Evolutionary conservation across 306 rosid species (phyloP).

Genomic region (Gastrolobium villosum): DNA sequence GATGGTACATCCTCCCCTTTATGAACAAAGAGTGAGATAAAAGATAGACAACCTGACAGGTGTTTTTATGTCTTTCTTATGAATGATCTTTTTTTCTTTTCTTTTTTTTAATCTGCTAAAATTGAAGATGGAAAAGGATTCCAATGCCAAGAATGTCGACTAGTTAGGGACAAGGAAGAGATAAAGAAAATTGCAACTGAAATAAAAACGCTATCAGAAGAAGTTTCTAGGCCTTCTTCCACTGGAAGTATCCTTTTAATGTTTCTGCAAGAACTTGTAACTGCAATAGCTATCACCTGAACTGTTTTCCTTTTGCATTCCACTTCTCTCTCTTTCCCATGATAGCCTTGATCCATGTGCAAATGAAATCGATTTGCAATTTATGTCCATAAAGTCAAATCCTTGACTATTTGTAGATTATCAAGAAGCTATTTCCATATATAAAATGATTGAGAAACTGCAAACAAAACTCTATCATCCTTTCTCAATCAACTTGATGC

Average conservation of each 20-base stretch:
- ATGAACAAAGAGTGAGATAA: constrained; percentile 37
- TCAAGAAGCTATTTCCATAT: constrained; percentile 61
- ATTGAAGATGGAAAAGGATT: constrained; percentile 76
- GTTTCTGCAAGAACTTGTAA: constrained; percentile 41
- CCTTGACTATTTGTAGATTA: constrained; percentile 72
- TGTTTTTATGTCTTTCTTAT: constrained; percentile 38
- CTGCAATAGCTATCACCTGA: constrained; percentile 35
- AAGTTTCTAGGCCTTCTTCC: constrained; percentile 55
- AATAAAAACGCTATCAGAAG: constrained; percentile 66
- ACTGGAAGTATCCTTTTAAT: constrained; percentile 75
- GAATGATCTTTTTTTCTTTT: constrained; percentile 7
- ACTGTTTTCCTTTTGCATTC: constrained; percentile 33
- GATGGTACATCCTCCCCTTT: constrained; percentile 31
- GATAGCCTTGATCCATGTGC: constrained; percentile 15
- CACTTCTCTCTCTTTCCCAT: constrained; percentile 13
- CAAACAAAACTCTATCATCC: constrained; percentile 75
- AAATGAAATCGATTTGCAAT: constrained; percentile 30
- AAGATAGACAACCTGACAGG: constrained; percentile 29
- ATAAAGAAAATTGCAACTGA: constrained; percentile 66
- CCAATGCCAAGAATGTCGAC: constrained; percentile 81
- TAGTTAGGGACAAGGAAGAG: constrained; percentile 75
- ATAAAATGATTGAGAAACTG: constrained; percentile 69
- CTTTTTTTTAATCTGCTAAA: constrained; percentile 28
- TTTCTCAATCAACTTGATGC: constrained; percentile 75
- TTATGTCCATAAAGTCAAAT: constrained; percentile 48